Conservation (phyloP, 78 protist species). For the Dictyostelium firmibasis region DNA sequence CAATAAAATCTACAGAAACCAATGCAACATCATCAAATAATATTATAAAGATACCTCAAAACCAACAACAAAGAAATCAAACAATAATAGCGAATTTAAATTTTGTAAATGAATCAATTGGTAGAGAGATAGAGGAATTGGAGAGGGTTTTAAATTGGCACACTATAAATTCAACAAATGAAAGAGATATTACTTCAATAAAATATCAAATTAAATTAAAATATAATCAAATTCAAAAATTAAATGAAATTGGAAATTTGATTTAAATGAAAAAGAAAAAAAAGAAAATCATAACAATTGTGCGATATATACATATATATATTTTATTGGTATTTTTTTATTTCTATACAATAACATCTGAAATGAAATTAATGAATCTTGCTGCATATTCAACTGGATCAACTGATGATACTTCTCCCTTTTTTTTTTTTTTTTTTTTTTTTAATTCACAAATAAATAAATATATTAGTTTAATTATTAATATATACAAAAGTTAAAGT, state of each 20-base stretch:
- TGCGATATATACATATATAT: not conserved
- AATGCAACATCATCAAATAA: not conserved
- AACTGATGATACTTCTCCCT: conserved; percentile 77
- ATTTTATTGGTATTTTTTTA: not conserved
- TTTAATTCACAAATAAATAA: no score
- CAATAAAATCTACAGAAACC: not conserved
- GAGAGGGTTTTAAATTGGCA: not conserved
- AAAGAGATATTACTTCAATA: not conserved
- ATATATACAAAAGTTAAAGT: not conserved
- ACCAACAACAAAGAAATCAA: not conserved
- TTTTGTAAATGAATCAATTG: not conserved
- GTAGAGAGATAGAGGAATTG: not conserved
- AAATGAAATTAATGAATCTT: conserved; percentile 76
- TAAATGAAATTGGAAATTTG: not conserved
- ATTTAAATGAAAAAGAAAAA: not conserved
- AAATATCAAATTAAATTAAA: not conserved
- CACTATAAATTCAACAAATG: not conserved
- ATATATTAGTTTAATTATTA: not conserved
- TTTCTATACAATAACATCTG: conserved; percentile 20
- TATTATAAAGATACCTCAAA: not conserved
- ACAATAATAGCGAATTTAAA: not conserved
- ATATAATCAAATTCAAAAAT: not conserved
- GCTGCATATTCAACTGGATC: conserved; percentile 84
- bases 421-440: no score
- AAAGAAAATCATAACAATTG: no score